These are phyloP conservation scores for Aciculoconidium aculeatum DNA, from an alignment of 805 yeast species.

Conservation along the genomic window DNA sequence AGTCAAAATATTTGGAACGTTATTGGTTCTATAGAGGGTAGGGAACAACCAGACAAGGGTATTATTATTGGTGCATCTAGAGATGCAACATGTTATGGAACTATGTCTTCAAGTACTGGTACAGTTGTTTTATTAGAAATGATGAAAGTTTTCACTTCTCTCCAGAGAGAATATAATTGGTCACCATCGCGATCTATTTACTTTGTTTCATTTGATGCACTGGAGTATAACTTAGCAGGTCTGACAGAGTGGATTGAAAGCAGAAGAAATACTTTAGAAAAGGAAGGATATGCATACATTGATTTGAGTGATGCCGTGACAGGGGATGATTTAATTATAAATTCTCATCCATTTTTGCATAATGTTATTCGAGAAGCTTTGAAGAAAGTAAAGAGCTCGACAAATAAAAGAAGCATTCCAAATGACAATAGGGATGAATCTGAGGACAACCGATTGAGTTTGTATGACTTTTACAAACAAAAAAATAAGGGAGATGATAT, in stretches of 20 bases:
- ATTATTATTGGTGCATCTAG: constrained; percentile 78
- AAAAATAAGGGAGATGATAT: constrained; percentile 18
- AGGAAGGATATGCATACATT: constrained; percentile 63
- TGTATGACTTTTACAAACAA: constrained; percentile 24
- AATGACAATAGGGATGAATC: constrained; percentile 6
- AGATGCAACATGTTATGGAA: constrained; percentile 75
- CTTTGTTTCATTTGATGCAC: constrained; percentile 80
- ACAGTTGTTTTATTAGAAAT: constrained; percentile 68
- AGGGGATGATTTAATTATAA: constrained; percentile 47
- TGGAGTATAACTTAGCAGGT: constrained; percentile 78
- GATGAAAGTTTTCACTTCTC: constrained; percentile 57
- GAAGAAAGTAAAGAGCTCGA: constrained; percentile 14
- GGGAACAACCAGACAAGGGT: constrained; percentile 71
- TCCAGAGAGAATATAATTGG: constrained; percentile 69
- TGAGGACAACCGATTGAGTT: constrained; percentile 9
- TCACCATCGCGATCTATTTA: constrained; percentile 75
- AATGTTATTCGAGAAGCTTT: constrained; percentile 41
- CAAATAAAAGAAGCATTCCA: no score
- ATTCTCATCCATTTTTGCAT: constrained; percentile 61
- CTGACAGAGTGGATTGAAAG: constrained; percentile 70
- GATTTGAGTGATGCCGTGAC: constrained; percentile 66
- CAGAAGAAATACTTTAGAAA: constrained; percentile 44
- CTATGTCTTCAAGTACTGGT: constrained; percentile 66
- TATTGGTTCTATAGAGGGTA: constrained; percentile 69
- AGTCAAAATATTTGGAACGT: constrained; percentile 74